A percentile compares a stretch with the other conserved stretches of the same genome.
These are phyloP conservation scores for Aspergillus carlsbadensis DNA, from an alignment of 495 filamentous ascomycete genomes.

Conservation along the genomic window DNA sequence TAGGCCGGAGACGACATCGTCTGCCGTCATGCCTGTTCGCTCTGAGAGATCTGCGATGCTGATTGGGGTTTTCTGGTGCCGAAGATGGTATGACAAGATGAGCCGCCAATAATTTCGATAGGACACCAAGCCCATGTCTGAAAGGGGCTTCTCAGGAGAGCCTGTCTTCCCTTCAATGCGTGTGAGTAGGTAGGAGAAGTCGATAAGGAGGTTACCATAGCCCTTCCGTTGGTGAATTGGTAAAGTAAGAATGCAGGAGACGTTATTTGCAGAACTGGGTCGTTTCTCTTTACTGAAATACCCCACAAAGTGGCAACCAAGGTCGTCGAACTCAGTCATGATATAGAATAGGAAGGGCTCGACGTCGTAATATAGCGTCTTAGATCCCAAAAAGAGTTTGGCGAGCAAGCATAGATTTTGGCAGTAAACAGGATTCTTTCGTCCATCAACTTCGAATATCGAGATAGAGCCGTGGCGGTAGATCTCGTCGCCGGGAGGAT, in stretches of 20 bases:
- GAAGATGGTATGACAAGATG: slow-evolving; percentile 77
- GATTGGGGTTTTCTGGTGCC: slow-evolving; percentile 61
- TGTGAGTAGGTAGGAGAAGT: slow-evolving; percentile 96
- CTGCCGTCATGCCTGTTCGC: slow-evolving; percentile 90
- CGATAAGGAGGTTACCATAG: slow-evolving; percentile 93
- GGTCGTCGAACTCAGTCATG: slow-evolving; percentile 91
- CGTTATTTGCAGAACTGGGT: slow-evolving; percentile 92
- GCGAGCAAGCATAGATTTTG: slow-evolving; percentile 95
- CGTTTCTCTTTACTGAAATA: slow-evolving; percentile 99
- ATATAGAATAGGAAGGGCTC: slow-evolving; percentile 99
- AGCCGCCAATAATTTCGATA: slow-evolving; percentile 97
- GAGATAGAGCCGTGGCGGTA: slow-evolving; percentile 93
- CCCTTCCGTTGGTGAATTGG: slow-evolving; percentile 97
- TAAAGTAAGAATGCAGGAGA: slow-evolving; percentile 93
- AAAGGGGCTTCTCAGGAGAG: slow-evolving; percentile 95
- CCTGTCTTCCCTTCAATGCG: slow-evolving; percentile 91
- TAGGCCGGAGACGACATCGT: slow-evolving; percentile 90
- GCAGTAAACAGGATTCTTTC: slow-evolving; percentile 96
- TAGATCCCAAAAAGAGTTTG: slow-evolving; percentile 94
- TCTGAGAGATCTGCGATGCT: slow-evolving; percentile 82
- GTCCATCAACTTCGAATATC: slow-evolving; percentile 95
- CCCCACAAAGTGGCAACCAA: slow-evolving; percentile 95
- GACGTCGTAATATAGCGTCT: slow-evolving; percentile 97
- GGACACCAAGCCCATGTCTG: slow-evolving; percentile 95
- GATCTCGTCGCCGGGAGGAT: slow-evolving; percentile 96